A percentile compares a stretch with the other conserved stretches of the same genome.
phyloP scores from a whole-genome alignment of 2,329 filamentous ascomycete species.

The Zymoseptoria pseudotritici region DNA sequence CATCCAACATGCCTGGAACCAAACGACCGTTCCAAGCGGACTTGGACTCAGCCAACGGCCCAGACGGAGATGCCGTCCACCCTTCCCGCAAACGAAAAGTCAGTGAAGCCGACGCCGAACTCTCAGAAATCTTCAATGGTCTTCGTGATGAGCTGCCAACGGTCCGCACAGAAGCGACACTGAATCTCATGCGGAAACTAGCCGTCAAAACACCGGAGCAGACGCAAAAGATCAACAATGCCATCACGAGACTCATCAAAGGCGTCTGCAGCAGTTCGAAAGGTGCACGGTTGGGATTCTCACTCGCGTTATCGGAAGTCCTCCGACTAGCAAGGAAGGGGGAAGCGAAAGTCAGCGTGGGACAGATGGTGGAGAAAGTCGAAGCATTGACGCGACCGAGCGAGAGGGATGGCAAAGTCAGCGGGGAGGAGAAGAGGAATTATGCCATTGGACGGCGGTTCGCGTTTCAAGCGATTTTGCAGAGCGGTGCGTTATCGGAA shows the following conservation, averaged over 20 bases:
- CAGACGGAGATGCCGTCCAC: slow-evolving; percentile 18
- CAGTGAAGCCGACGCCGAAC: slow-evolving; percentile 34
- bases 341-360: slow-evolving; percentile 7
- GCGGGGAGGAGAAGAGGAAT: slow-evolving; percentile 73
- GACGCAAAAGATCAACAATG: slow-evolving; percentile 33
- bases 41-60: not conserved
- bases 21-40: slow-evolving; percentile 21
- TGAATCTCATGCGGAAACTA: slow-evolving; percentile 37
- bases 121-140: slow-evolving; percentile 41
- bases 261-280: slow-evolving; percentile 87
- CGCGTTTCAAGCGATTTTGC: slow-evolving; percentile 76
- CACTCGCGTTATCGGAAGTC: slow-evolving; percentile 77
- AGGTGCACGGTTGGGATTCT: slow-evolving; percentile 81
- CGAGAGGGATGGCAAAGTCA: slow-evolving; percentile 39
- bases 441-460: slow-evolving; percentile 80
- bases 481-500: slow-evolving; percentile 61
- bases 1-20: slow-evolving; percentile 14
- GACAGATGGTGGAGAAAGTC: slow-evolving; percentile 44
- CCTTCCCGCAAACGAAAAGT: slow-evolving; percentile 28
- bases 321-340: slow-evolving; percentile 51
- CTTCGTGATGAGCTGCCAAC: slow-evolving; percentile 41
- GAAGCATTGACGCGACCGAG: slow-evolving; percentile 44
- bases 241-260: slow-evolving; percentile 56
- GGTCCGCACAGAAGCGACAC: slow-evolving; percentile 39
- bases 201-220: slow-evolving; percentile 32